Evolutionary conservation across 2,329 filamentous ascomycete genomes (phyloP), one percentile per base, ranked within the genome.

Genomic region (Xylariaceae sp.): DNA sequence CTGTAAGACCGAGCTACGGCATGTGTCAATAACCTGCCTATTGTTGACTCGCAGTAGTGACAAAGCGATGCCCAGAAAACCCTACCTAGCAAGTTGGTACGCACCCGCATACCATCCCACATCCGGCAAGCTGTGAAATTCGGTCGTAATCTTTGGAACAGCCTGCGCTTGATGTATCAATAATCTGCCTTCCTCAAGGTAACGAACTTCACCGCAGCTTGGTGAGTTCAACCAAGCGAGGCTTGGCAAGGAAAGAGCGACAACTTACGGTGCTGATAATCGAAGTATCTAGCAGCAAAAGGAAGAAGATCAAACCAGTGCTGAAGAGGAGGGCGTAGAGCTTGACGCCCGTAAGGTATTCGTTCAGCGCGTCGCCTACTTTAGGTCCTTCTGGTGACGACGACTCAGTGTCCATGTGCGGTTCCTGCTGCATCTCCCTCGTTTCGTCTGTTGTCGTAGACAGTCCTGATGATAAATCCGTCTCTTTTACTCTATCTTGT

Each of bases 31-130:
- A 19, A 45, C 36, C 8, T 5, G 4, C 3, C 7, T 16, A 39
- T 17, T 6, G 8, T 14, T 6, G 28, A 14, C 14, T 8, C 16
- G 3, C 6, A 4, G 11, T 24, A 17, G 7, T 2, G 14, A 8
- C 4, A 16, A 24, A 8, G 12, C 24, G 12, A 23, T 12, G n/a
- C n/a, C n/a, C 4, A n/a, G 11, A 33, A 24, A 37, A 16, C 52
- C 65, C 44, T 73, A 75, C 74, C 73, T 79, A 12, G 77, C 69
- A 33, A 84, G 71, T 29, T 77, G 76, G 63, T 82, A 82, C 17
- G 78, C 76, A 45, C 76, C 78, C 3, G 77, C 79, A 64, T 85
- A 85, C 82, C 82, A 85, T 33, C 82, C 82, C 12, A 85, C 78
- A 61, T 85, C 82, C 2, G 71, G 66, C 0, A 84, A 70, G 11